These are phyloP conservation scores for Amanita molliuscula DNA, from an alignment of 768 basidiomycete species.

Conservation along the genomic window DNA sequence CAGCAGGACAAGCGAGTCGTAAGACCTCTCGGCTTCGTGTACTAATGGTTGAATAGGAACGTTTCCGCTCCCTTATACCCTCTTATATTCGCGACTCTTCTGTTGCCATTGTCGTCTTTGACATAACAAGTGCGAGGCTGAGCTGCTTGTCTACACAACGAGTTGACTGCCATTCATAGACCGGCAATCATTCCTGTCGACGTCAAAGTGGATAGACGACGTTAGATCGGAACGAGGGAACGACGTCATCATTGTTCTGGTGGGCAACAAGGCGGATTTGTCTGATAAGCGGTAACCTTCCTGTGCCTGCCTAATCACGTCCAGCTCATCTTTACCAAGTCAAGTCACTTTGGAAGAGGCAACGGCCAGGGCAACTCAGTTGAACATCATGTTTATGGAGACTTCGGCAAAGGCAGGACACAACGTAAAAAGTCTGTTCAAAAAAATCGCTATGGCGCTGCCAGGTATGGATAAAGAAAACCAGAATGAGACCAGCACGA, in stretches of 20 bases:
- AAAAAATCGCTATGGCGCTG: constrained; percentile 97
- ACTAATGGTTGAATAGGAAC: constrained; percentile 49
- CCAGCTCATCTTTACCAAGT: constrained; percentile 29
- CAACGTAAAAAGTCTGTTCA: constrained; percentile 97
- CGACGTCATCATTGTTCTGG: constrained; percentile 96
- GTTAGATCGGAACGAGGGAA: constrained; percentile 94
- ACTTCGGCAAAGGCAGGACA: constrained; percentile 99
- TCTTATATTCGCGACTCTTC: constrained; percentile 98
- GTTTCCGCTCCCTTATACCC: constrained; percentile 94
- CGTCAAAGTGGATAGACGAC: constrained; percentile 99
- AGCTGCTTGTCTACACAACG: constrained; percentile 3
- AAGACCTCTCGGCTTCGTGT: background rate
- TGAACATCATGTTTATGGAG: constrained; percentile 98
- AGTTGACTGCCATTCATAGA: constrained; percentile 34
- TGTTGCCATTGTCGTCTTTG: constrained; percentile 97
- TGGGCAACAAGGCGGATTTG: constrained; percentile 98
- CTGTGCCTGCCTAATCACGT: background rate
- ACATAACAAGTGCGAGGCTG: constrained; percentile 73
- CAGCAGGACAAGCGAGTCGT: constrained; percentile 74
- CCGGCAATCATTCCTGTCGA: constrained; percentile 96
- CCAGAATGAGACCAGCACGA: constrained; percentile 47
- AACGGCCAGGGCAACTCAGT: constrained; percentile 79
- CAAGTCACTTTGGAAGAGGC: constrained; percentile 99
- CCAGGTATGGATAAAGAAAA: constrained; percentile 90
- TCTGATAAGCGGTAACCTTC: constrained; percentile 90